Evolutionary conservation across 2,329 filamentous ascomycete genomes (phyloP).

Genomic region (Colletotrichum sp.): DNA sequence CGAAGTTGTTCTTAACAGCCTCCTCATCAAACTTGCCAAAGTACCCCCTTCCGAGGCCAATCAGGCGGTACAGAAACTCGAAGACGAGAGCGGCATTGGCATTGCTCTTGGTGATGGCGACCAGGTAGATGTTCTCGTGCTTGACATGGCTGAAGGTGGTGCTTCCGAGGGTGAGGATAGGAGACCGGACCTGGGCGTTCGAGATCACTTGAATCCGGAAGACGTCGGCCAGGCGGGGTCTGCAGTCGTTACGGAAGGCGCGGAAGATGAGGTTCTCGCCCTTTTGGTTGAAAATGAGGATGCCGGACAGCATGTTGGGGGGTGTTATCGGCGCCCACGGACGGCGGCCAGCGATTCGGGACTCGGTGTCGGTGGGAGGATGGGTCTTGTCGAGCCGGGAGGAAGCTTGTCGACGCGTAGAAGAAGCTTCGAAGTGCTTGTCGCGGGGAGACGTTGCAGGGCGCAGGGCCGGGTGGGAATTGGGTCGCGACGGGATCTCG

Average conservation of each 20-base stretch:
- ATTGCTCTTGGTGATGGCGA: constrained; percentile 98
- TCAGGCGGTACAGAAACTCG: constrained; percentile 94
- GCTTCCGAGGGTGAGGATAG: constrained; percentile 94
- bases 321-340: neutral
- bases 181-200: constrained; percentile 95
- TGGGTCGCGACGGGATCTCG: neutral
- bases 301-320: constrained; percentile 87
- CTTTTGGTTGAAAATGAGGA: constrained; percentile 99
- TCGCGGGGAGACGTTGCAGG: neutral
- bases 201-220: constrained; percentile 99
- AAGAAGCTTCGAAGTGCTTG: neutral
- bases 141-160: constrained; percentile 99
- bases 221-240: constrained; percentile 95
- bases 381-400: neutral
- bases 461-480: neutral
- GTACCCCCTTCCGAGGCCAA: constrained; percentile 90
- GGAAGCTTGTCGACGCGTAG: neutral
- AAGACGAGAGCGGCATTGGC: constrained; percentile 98
- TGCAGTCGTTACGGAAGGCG: constrained; percentile 97
- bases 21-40: constrained; percentile 99
- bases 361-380: neutral
- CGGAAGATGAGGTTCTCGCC: constrained; percentile 99
- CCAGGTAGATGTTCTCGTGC: constrained; percentile 98
- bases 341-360: neutral
- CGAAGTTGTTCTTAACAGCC: constrained; percentile 99